Conservation (phyloP, 1,139 yeast species). For the Magnusiomyces paraingens region DNA sequence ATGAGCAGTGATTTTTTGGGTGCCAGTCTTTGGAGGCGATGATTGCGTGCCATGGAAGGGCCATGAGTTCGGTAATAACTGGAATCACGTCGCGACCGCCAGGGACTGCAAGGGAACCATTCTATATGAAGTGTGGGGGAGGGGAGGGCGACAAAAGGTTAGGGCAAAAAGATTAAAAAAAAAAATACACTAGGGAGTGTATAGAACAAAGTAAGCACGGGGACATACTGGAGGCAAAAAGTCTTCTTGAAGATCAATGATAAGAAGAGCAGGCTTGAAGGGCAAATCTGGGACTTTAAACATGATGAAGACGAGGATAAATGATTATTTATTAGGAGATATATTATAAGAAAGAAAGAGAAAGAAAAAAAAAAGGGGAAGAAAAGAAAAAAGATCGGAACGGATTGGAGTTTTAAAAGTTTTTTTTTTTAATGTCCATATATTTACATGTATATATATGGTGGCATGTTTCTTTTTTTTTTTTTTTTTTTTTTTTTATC, state of each 20-base stretch:
- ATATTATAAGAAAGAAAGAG: background rate
- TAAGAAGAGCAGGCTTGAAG: constrained; percentile 48
- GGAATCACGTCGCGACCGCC: constrained; percentile 58
- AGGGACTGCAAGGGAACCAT: constrained; percentile 68
- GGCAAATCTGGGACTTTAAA: constrained; percentile 1
- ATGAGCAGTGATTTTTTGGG: constrained; percentile 68
- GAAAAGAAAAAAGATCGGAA: background rate
- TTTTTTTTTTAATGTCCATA: too few species aligned
- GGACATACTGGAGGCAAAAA: constrained; percentile 55
- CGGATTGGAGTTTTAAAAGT: too few species aligned
- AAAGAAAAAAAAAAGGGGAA: background rate
- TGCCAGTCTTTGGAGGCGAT: constrained; percentile 89
- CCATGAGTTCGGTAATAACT: constrained; percentile 40
- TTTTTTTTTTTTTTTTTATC: too few species aligned
- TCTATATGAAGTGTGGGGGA: constrained; percentile 16
- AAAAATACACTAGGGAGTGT: background rate
- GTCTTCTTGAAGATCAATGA: constrained; percentile 81
- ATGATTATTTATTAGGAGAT: background rate
- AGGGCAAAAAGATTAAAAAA: too few species aligned
- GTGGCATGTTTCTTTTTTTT: too few species aligned
- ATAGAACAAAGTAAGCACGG: background rate
- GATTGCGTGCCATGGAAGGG: constrained; percentile 51
- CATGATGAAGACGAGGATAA: background rate
- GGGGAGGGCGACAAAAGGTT: background rate
- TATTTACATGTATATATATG: too few species aligned